These are phyloP conservation scores for Paraurostyla sp. DNA, from an alignment of 73 alveolate species.

Conservation along the genomic window DNA sequence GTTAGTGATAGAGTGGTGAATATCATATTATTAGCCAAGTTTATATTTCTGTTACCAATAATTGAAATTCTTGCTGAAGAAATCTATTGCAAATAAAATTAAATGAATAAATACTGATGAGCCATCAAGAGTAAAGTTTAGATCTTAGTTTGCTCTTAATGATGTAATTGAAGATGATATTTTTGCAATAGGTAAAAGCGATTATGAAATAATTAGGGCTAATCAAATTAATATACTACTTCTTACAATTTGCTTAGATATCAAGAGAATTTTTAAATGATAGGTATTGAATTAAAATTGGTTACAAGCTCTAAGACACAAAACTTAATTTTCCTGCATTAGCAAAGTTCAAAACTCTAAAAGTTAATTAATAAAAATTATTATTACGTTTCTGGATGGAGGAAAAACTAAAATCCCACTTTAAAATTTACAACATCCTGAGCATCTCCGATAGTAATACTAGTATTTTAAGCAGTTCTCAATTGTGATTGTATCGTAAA, in stretches of 20 bases:
- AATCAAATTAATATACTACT: neutral
- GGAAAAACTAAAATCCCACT: neutral
- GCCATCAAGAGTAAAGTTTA: neutral
- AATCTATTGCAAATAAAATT: neutral
- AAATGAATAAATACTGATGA: neutral
- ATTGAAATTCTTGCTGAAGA: neutral
- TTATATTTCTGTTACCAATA: neutral
- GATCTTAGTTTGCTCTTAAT: neutral
- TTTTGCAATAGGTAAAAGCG: neutral
- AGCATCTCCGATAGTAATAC: neutral
- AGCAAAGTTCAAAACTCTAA: neutral
- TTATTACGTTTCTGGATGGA: neutral
- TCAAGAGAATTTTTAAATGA: neutral
- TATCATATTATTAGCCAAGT: neutral
- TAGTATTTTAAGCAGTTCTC: conserved; percentile 16
- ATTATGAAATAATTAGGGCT: neutral
- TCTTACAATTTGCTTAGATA: conserved; percentile 19
- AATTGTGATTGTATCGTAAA: neutral
- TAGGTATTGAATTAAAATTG: neutral
- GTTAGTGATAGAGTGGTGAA: neutral
- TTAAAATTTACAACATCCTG: neutral
- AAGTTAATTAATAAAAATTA: neutral
- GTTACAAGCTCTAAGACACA: neutral
- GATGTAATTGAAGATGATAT: neutral
- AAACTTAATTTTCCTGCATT: neutral